These are phyloP conservation scores for Magnolia changhungtana DNA, from an alignment of 164 flowering plant species.

Conservation along the genomic window DNA sequence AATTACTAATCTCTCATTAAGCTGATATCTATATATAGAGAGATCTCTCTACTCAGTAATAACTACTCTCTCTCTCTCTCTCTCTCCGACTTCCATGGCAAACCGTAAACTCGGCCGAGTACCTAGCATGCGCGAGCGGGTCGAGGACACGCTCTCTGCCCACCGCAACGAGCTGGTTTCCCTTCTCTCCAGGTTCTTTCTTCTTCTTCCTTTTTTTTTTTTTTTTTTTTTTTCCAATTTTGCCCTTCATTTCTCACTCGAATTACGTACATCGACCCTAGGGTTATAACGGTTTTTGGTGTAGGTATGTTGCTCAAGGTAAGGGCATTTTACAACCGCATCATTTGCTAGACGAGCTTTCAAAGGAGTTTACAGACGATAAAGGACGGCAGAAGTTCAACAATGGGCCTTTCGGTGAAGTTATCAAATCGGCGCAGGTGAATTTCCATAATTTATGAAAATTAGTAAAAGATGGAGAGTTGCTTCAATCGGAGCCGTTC, in stretches of 20 bases:
- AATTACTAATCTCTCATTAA: too few species aligned
- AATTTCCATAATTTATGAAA: neutral
- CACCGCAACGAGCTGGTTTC: conserved; percentile 85
- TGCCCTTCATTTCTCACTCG: neutral
- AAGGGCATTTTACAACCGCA: conserved; percentile 86
- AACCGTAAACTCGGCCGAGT: conserved; percentile 18
- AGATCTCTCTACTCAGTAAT: neutral
- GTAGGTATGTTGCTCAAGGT: conserved; percentile 89
- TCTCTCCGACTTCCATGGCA: neutral
- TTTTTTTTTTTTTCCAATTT: neutral
- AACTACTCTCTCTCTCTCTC: neutral
- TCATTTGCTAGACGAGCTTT: conserved; percentile 65
- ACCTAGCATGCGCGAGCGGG: conserved; percentile 74
- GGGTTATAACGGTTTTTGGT: neutral
- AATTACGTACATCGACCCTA: neutral
- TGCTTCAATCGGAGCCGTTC: too few species aligned
- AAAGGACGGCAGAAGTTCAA: conserved; percentile 30
- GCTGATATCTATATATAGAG: too few species aligned
- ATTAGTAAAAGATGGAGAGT: too few species aligned
- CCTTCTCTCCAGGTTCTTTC: conserved; percentile 76
- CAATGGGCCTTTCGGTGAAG: conserved; percentile 69
- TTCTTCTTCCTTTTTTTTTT: neutral
- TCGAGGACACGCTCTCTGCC: conserved; percentile 83
- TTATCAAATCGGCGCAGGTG: conserved; percentile 75
- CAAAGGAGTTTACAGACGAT: conserved; percentile 41